Evolutionary conservation across 495 filamentous ascomycete species (phyloP).

Genomic region (Aspergillus affinis): DNA sequence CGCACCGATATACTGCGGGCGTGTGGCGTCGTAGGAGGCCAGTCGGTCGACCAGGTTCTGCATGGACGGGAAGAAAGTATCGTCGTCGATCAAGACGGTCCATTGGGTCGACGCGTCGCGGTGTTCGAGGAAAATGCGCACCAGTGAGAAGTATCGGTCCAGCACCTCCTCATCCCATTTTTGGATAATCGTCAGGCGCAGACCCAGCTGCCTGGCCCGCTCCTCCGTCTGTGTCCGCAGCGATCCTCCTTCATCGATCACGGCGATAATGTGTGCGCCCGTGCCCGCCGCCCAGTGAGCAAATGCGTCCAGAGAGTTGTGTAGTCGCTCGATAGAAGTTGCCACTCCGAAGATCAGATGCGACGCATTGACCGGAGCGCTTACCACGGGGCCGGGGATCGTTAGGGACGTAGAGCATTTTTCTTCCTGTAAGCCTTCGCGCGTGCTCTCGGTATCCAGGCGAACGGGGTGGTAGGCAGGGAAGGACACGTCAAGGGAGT

Average conservation of each 20-base stretch:
- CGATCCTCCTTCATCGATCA: constrained; percentile 34
- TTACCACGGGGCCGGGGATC: constrained; percentile 16
- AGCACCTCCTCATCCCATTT: constrained; percentile 42
- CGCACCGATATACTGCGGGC: constrained; percentile 54
- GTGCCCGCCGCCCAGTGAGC: constrained; percentile 61
- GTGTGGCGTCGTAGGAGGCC: constrained; percentile 41
- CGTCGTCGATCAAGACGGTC: constrained; percentile 67
- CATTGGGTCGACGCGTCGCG: constrained; percentile 37
- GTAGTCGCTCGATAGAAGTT: constrained; percentile 54
- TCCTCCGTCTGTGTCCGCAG: constrained; percentile 31
- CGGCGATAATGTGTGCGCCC: constrained; percentile 52
- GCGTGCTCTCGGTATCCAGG: constrained; percentile 12
- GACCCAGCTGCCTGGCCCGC: constrained; percentile 31
- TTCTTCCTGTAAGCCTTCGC: constrained; percentile 12
- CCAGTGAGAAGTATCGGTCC: constrained; percentile 60
- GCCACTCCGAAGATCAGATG: constrained; percentile 61
- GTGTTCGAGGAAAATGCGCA: constrained; percentile 29
- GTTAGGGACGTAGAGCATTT: constrained; percentile 18
- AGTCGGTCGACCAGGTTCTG: constrained; percentile 45
- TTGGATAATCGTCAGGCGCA: constrained; percentile 51
- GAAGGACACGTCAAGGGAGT: constrained; percentile 13
- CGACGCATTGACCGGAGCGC: constrained; percentile 42
- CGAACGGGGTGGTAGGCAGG: constrained; percentile 16
- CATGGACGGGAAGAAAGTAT: constrained; percentile 65
- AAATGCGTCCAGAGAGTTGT: constrained; percentile 55